phyloP scores from a whole-genome alignment of 257 asterid genomes.

The Solanum appendiculatum region DNA sequence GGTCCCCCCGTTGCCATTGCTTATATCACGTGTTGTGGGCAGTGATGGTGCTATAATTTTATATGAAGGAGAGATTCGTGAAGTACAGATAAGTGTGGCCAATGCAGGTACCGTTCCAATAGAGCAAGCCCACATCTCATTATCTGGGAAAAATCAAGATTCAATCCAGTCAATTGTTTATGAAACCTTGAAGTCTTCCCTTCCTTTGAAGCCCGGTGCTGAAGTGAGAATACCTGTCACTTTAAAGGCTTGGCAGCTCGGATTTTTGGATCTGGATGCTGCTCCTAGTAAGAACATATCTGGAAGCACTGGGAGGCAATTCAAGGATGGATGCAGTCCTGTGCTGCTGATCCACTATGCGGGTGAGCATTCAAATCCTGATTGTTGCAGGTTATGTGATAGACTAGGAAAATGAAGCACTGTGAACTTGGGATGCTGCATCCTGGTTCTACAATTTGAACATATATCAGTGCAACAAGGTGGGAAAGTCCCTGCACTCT shows the following conservation, averaged over 20 bases:
- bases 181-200: slow-evolving; percentile 62
- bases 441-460: neutral
- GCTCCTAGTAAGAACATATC: slow-evolving; percentile 44
- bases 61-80: slow-evolving; percentile 98
- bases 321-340: slow-evolving; percentile 84
- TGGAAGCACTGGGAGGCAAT: slow-evolving; percentile 50
- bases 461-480: neutral
- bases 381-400: neutral
- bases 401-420: neutral
- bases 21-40: slow-evolving; percentile 73
- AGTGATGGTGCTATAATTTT: slow-evolving; percentile 88
- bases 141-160: slow-evolving; percentile 97
- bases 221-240: slow-evolving; percentile 88
- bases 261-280: slow-evolving; percentile 49
- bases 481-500: neutral
- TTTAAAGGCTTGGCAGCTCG: slow-evolving; percentile 95
- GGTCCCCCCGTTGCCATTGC: slow-evolving; percentile 77
- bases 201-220: slow-evolving; percentile 96
- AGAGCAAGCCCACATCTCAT: slow-evolving; percentile 83
- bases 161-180: slow-evolving; percentile 62
- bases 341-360: slow-evolving; percentile 91
- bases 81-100: slow-evolving; percentile 73
- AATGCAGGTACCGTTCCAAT: slow-evolving; percentile 99
- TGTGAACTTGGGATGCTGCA: neutral
- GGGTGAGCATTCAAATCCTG: slow-evolving; percentile 29